Base-by-base conservation (phyloP, 73 alveolate genomes). In the Tetrahymena elliotti region DNA sequence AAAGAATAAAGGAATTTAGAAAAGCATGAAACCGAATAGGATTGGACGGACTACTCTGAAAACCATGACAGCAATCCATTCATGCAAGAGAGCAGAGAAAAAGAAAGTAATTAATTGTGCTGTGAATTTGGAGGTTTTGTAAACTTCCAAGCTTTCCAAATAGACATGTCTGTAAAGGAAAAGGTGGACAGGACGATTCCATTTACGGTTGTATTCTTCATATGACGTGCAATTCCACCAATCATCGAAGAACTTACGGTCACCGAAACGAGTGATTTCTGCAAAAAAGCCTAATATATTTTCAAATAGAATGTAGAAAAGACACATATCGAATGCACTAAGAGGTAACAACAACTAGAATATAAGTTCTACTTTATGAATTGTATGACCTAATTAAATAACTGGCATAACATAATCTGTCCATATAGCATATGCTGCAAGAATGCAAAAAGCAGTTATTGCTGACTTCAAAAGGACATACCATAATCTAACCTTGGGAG, bases 161-260 rank as follows among this genome's bases (percentile, higher is more conserved):
- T 97, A 97, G 38, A 96, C 97, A 94, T 96, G 98, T 94, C 97
- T 94, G 38, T 97, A 93, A 8, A 97, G 83, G 83, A 95, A 97
- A 93, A 94, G 96, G 97, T 97, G 97, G 10, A 97, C 98, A 35
- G 96, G 96, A 82, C 96, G 95, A 93, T 97, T 97, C 99, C 99
- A 97, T 52, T 97, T 97, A 40, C 99, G 94, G 52, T 95, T 94
- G 47, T 95, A 97, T 53, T 97, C 96, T 92, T 97, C 98, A 68
- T 95, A 97, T 53, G 93, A 94, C 6, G 98, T 96, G 9, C 98
- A 95, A 96, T 97, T 97, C 98, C 98, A 97, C 97, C 97, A 97
- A 94, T 97, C 98, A 38, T 96, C 93, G 84, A 96, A 97, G 93
- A 97, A 97, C 82, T 95, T 54, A 37, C 98, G 53, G 82, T 97